Base-by-base conservation (phyloP, 108 stramenopile species). In the Discostella pseudostelligera region DNA sequence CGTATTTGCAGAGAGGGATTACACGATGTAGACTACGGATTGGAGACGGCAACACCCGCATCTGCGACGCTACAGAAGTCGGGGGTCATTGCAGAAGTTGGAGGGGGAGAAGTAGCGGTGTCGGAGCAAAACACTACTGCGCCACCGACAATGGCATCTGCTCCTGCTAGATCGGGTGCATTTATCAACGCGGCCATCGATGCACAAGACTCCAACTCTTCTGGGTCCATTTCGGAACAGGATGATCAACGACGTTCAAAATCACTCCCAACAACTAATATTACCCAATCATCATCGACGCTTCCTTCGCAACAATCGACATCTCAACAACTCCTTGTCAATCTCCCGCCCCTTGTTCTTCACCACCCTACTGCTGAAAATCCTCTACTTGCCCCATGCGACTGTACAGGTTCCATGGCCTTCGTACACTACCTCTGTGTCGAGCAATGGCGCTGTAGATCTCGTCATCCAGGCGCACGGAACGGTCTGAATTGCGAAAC, bases 401-500 rank as follows among this genome's bases (percentile, higher is more conserved):
- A 88, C 62, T 95, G 94, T 61, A 80, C 91, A 13, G 94, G 94
- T 14, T 85, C 89, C 28, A 93, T 95, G 94, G 91, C 90, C 6
- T 95, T 92, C 79, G 94, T 95, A 0, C 94, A 92, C 60, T 89
- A 90, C 62, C 79, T 95, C 12, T 92, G 94, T 70, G 66, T 92
- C 8, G 94, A 95, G 72, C 89, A 90, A 56, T 95, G 94, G 94
- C 69, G 94, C 29, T 90, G 90, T 72, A 81, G 94, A 36, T 90
- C 88, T 6, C 80, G 85, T 25, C 94, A 95, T 70, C 90, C 89
- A 3, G 86, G 71, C 16, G 94, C 94, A 8, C 57, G 65, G 14
- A 73, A 86, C 35, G 91, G 94, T 16, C 37, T 84, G 19, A 86
- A 89, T 57, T 93, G 91, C 54, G 91, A 92, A 64, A 95, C 91